Evolutionary conservation across 352 stramenopile genomes (phyloP).

Genomic region (Pythium diclinum): DNA sequence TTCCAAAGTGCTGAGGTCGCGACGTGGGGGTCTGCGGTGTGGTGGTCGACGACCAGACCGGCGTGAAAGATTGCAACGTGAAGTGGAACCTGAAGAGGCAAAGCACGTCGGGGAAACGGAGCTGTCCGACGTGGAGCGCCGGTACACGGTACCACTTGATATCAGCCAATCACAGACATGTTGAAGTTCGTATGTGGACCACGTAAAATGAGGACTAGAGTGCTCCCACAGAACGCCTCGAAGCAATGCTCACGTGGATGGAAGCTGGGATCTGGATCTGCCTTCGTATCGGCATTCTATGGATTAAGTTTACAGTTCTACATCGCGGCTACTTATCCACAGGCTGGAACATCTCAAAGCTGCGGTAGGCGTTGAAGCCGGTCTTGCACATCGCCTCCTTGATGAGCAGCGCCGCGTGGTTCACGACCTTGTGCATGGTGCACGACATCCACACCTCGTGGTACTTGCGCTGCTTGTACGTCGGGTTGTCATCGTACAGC

Average conservation of each 20-base stretch:
- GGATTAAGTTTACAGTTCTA: no score
- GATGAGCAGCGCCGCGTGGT: not conserved
- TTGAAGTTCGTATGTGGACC: no score
- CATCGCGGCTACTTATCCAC: no score
- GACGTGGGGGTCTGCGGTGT: not conserved
- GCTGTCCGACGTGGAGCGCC: conserved; percentile 13
- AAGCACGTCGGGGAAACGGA: conserved; percentile 20
- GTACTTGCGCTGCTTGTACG: no score
- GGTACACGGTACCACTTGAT: not conserved
- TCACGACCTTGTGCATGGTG: not conserved
- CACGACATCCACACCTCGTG: conserved; percentile 1
- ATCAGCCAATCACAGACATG: no score
- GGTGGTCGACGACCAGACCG: not conserved
- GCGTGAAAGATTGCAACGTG: conserved; percentile 11
- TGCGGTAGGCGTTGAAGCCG: not conserved
- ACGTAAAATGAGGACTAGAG: no score
- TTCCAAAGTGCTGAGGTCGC: conserved; percentile 23
- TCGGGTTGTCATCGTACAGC: no score
- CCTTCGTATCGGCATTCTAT: no score
- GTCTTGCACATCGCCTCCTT: not conserved
- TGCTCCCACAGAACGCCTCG: no score
- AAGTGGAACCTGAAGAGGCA: conserved; percentile 19
- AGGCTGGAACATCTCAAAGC: not conserved
- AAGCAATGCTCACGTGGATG: no score
- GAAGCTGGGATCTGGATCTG: no score